Evolutionary conservation across 371 early-diverging fungal species (phyloP).

Genomic region (Smittium culicis): DNA sequence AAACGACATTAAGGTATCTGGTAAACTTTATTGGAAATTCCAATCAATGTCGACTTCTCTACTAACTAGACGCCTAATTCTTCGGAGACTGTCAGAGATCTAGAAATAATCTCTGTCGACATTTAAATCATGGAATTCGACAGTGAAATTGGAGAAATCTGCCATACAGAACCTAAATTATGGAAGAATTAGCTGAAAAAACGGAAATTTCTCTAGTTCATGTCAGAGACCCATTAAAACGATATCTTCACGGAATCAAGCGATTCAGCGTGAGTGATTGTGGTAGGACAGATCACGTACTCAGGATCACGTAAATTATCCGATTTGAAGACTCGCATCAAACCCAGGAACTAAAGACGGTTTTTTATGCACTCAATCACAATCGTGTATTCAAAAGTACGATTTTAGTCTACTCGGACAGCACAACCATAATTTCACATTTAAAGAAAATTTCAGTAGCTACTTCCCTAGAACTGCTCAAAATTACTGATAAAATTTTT

Average conservation of each 20-base stretch:
- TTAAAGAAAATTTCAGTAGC: background rate
- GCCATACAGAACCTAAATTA: slow-evolving; percentile 5
- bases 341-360: background rate
- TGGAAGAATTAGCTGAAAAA: background rate
- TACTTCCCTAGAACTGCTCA: background rate
- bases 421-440: background rate
- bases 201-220: background rate
- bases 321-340: background rate
- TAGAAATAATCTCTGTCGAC: background rate
- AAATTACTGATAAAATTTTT: background rate
- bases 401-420: background rate
- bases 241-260: background rate
- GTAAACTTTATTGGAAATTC: slow-evolving; percentile 12
- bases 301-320: background rate
- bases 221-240: background rate
- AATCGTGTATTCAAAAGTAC: background rate
- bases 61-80: background rate
- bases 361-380: background rate
- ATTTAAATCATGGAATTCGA: background rate
- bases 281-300: background rate
- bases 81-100: background rate
- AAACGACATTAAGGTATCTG: slow-evolving; percentile 8
- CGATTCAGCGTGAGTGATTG: background rate
- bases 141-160: background rate
- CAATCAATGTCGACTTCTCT: slow-evolving; percentile 7